Evolutionary conservation across 2,329 filamentous ascomycete species (phyloP).

Genomic region (Hymenoscyphus fructigenus): DNA sequence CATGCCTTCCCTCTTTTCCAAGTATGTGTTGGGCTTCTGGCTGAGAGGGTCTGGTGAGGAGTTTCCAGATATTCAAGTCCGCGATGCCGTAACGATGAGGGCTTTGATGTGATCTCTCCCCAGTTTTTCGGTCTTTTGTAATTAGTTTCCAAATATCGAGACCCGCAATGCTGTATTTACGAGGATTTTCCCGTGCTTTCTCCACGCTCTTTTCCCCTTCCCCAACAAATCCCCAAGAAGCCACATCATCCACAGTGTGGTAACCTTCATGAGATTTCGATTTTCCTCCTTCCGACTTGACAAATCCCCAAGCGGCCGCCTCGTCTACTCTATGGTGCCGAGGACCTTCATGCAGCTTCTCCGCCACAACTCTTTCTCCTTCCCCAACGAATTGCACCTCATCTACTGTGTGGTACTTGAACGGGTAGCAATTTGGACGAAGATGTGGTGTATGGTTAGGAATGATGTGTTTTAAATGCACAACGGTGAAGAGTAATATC

Average conservation of each 20-base stretch:
- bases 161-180: background rate
- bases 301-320: too few species aligned
- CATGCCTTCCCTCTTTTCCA: background rate
- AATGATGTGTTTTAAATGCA: constrained; percentile 27
- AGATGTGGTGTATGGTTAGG: background rate
- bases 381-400: too few species aligned
- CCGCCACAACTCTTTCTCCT: too few species aligned
- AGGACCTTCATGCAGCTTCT: constrained; percentile 8
- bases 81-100: background rate
- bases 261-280: too few species aligned
- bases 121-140: too few species aligned
- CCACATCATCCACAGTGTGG: too few species aligned
- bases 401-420: too few species aligned
- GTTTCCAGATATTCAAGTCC: background rate
- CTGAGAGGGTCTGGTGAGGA: background rate
- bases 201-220: too few species aligned
- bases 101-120: background rate
- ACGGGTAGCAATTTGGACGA: background rate
- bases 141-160: background rate
- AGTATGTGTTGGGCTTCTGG: background rate
- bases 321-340: background rate
- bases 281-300: too few species aligned
- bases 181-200: background rate
- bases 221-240: too few species aligned
- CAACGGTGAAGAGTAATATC: constrained; percentile 26